These are phyloP conservation scores for Camellia sinensis DNA, from an alignment of 148 eudicot genomes.

Conservation along the genomic window DNA sequence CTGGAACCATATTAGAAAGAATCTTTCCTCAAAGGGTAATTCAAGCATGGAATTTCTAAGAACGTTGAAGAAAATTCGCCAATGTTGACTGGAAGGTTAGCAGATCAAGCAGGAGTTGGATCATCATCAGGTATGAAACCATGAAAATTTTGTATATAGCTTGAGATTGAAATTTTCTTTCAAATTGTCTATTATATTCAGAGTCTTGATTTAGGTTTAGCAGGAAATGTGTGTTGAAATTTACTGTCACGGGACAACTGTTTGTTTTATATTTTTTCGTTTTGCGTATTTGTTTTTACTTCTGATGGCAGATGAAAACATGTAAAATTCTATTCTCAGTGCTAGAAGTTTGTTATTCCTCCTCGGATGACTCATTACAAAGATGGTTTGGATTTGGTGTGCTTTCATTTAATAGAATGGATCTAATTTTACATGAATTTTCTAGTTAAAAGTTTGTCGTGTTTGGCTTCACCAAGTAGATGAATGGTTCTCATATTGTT, in stretches of 20 bases:
- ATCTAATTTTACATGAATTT: background rate
- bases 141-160: slow-evolving; percentile 22
- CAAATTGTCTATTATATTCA: background rate
- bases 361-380: background rate
- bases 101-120: slow-evolving; percentile 48
- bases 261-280: background rate
- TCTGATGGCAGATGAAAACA: background rate
- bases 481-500: too few relatives aligned
- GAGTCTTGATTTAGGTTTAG: background rate
- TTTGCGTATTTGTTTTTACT: background rate
- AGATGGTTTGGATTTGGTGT: background rate
- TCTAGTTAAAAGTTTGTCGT: too few relatives aligned
- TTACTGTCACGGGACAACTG: too few relatives aligned
- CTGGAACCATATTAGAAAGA: slow-evolving; percentile 50
- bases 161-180: background rate
- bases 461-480: background rate
- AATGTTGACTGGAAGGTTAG: slow-evolving; percentile 46
- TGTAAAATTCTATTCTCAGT: background rate
- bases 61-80: slow-evolving; percentile 55
- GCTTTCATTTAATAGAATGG: background rate
- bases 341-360: background rate
- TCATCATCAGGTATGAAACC: slow-evolving; percentile 53
- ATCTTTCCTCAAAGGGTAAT: slow-evolving; percentile 49
- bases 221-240: background rate
- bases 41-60: slow-evolving; percentile 56